A percentile compares a stretch with the other conserved stretches of the same genome.
Conservation (phyloP, 441 rosid genomes). For the Sinapis alba region DNA sequence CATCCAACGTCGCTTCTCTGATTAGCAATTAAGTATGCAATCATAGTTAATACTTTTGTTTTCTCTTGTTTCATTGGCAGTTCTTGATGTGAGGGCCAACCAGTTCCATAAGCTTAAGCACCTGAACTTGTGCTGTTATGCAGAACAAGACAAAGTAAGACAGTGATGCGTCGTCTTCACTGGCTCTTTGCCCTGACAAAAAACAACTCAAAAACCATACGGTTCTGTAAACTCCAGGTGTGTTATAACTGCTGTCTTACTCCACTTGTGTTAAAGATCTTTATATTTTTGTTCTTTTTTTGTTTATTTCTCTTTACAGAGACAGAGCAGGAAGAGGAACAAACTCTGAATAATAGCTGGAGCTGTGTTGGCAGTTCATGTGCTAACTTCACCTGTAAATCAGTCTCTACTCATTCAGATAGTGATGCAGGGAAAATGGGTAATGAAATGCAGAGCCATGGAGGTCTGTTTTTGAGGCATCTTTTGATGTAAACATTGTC, state of each 20-base stretch:
- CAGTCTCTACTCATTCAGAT: slow-evolving; percentile 24
- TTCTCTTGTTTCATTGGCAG: slow-evolving; percentile 17
- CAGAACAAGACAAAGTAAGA: slow-evolving; percentile 31
- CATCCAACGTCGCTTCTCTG: slow-evolving; percentile 8
- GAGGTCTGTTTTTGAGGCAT: slow-evolving; percentile 18
- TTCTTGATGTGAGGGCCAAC: slow-evolving; percentile 28
- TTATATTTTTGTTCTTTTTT: neutral
- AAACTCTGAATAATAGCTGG: slow-evolving; percentile 35
- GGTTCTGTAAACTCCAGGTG: slow-evolving; percentile 30
- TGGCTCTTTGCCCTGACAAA: slow-evolving; percentile 24
- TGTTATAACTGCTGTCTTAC: slow-evolving; percentile 17
- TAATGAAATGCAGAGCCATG: slow-evolving; percentile 21
- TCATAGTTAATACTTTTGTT: slow-evolving; percentile 8
- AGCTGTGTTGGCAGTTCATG: slow-evolving; percentile 39
- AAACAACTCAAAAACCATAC: slow-evolving; percentile 32
- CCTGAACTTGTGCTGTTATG: slow-evolving; percentile 18
- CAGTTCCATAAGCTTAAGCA: slow-evolving; percentile 33
- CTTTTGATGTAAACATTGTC: slow-evolving; percentile 23
- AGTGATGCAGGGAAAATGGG: slow-evolving; percentile 15
- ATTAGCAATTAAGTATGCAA: slow-evolving; percentile 6
- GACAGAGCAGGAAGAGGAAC: slow-evolving; percentile 13
- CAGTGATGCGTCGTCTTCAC: slow-evolving; percentile 28
- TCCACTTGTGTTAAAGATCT: slow-evolving; percentile 37
- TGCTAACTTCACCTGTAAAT: slow-evolving; percentile 34
- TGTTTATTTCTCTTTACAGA: slow-evolving; percentile 16